Percentiles rank a stretch among this genome's conserved stretches.
Conservation (phyloP, 768 basidiomycete species). For the Pisolithus microcarpus region DNA sequence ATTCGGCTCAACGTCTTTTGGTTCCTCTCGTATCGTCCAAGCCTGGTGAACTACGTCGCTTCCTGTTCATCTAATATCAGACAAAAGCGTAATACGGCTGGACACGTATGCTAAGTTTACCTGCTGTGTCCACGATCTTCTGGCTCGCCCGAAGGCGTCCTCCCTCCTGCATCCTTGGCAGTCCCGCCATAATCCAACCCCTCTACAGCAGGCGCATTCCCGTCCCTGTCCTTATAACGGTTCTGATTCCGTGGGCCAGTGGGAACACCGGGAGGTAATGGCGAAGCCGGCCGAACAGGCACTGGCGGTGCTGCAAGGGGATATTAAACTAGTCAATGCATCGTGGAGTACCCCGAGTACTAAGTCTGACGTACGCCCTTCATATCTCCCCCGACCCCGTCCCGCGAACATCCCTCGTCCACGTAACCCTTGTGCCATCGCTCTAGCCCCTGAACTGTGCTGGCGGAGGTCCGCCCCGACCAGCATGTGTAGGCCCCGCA, state of each 20-base stretch:
- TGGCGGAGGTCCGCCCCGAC: conserved; percentile 27
- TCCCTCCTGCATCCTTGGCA: conserved; percentile 34
- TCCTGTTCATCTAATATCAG: conserved; percentile 34
- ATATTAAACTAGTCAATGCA: not conserved
- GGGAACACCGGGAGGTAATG: conserved; percentile 79
- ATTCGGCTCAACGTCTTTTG: conserved; percentile 60
- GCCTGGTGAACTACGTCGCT: conserved; percentile 67
- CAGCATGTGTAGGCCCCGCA: conserved; percentile 23
- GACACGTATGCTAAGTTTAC: conserved; percentile 29
- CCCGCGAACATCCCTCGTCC: conserved; percentile 37
- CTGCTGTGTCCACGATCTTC: conserved; percentile 59
- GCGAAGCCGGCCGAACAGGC: conserved; percentile 73
- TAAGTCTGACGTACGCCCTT: conserved; percentile 32
- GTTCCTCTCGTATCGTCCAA: conserved; percentile 61
- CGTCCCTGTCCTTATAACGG: conserved; percentile 85
- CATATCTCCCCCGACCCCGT: conserved; percentile 32
- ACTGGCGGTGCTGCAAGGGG: conserved; percentile 33
- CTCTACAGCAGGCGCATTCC: conserved; percentile 78
- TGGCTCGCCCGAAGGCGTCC: conserved; percentile 60
- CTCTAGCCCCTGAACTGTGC: conserved; percentile 39
- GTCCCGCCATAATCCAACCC: conserved; percentile 81
- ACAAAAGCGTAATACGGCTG: conserved; percentile 1
- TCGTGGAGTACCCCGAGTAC: not conserved
- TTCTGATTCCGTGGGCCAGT: conserved; percentile 85
- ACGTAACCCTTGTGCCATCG: conserved; percentile 36